Evolutionary conservation across 345 rosid species (phyloP).

Genomic region (Cardiospermum halicacabum): DNA sequence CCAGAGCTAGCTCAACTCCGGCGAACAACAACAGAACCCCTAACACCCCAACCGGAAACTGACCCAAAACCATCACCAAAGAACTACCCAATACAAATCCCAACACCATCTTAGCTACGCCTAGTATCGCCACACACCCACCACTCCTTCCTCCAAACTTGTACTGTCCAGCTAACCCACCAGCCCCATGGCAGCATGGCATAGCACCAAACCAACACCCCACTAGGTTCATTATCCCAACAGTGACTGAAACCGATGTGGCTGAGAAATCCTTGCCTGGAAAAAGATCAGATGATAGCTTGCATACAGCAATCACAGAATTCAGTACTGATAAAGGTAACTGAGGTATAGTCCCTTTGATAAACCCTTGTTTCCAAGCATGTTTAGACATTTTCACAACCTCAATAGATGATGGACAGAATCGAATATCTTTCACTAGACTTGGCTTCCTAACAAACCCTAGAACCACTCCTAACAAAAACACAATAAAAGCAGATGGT

Average conservation of each 20-base stretch:
- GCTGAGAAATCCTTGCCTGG: slow-evolving; percentile 67
- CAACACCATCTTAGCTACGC: slow-evolving; percentile 51
- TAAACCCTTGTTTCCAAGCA: slow-evolving; percentile 74
- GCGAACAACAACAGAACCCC: slow-evolving; percentile 73
- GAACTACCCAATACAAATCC: slow-evolving; percentile 73
- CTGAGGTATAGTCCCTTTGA: slow-evolving; percentile 79
- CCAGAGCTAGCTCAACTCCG: slow-evolving; percentile 78
- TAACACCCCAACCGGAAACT: slow-evolving; percentile 73
- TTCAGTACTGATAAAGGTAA: slow-evolving; percentile 75
- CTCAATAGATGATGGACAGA: slow-evolving; percentile 57
- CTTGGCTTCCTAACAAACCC: slow-evolving; percentile 57
- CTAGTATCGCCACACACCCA: slow-evolving; percentile 70
- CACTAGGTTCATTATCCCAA: slow-evolving; percentile 75
- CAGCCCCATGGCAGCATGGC: slow-evolving; percentile 93
- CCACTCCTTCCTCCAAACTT: slow-evolving; percentile 92
- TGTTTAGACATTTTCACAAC: slow-evolving; percentile 41
- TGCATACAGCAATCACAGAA: slow-evolving; percentile 84
- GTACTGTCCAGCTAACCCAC: slow-evolving; percentile 84
- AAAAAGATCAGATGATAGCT: slow-evolving; percentile 68
- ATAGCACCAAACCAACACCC: slow-evolving; percentile 92
- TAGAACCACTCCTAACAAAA: slow-evolving; percentile 56
- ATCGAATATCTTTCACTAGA: slow-evolving; percentile 35
- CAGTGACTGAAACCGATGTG: slow-evolving; percentile 58
- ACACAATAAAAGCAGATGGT: slow-evolving; percentile 77
- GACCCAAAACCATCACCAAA: slow-evolving; percentile 50